Percentiles rank a stretch among this genome's conserved stretches.
Conservation (phyloP, 2,329 filamentous ascomycete species). For the Torrubiella hemipterigena region DNA sequence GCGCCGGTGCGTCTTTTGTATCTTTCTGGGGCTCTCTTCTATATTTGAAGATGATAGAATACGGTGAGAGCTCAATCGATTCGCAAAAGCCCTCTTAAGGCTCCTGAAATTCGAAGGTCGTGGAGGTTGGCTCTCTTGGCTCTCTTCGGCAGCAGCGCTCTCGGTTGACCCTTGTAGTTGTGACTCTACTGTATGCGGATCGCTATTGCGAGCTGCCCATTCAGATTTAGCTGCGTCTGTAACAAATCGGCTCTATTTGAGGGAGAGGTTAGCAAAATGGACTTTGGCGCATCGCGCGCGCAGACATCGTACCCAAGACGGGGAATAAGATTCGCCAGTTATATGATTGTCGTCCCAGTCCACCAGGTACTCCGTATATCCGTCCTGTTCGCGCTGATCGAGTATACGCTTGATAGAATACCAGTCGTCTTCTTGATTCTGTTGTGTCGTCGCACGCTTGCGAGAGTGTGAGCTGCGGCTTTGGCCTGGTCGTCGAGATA, state of each 20-base stretch:
- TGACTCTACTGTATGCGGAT: background rate
- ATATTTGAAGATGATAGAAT: no score
- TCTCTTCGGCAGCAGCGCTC: background rate
- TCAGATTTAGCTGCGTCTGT: background rate
- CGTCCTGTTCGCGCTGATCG: slow-evolving; percentile 16
- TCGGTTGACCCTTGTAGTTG: background rate
- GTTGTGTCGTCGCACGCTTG: slow-evolving; percentile 4
- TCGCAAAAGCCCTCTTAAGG: no score
- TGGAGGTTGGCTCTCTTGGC: slow-evolving; percentile 14
- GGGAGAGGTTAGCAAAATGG: background rate
- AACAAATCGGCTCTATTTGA: background rate
- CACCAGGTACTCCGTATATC: slow-evolving; percentile 21
- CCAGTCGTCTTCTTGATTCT: slow-evolving; percentile 15
- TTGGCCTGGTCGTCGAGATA: slow-evolving; percentile 7
- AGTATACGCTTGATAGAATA: slow-evolving; percentile 21
- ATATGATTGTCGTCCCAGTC: slow-evolving; percentile 22
- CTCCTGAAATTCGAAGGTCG: no score
- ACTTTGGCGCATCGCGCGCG: background rate
- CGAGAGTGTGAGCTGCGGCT: no score
- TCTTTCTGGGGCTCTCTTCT: no score
- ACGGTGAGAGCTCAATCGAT: no score
- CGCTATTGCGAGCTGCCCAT: background rate
- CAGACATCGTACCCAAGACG: slow-evolving; percentile 19
- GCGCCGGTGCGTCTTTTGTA: no score
- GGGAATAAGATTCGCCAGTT: slow-evolving; percentile 19